phyloP scores from a whole-genome alignment of 2,329 filamentous ascomycete species.

The Penicillium rolfsii region DNA sequence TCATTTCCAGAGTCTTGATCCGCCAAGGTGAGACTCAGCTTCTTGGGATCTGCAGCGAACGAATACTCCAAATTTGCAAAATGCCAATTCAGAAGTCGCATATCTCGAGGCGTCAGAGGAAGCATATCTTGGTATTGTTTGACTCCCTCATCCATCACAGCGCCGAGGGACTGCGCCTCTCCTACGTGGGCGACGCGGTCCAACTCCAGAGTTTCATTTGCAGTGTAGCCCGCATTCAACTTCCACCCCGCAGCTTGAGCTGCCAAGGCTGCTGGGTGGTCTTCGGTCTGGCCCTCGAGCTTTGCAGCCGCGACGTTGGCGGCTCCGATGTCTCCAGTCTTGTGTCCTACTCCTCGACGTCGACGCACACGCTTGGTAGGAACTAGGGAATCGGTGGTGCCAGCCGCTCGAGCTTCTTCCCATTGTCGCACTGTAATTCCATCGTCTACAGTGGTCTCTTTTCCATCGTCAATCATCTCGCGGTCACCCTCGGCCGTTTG shows the following conservation, averaged over 20 bases:
- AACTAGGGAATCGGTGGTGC: conserved; percentile 52
- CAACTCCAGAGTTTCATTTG: conserved; percentile 71
- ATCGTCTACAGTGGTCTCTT: conserved; percentile 73
- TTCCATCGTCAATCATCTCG: conserved; percentile 77
- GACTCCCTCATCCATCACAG: conserved; percentile 91
- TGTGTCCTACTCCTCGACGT: conserved; percentile 50
- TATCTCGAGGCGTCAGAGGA: conserved; percentile 81
- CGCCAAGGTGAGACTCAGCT: conserved; percentile 87
- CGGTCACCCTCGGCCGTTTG: conserved; percentile 81
- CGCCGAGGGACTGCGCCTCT: conserved; percentile 74
- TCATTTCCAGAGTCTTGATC: conserved; percentile 98
- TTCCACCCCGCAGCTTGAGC: conserved; percentile 82
- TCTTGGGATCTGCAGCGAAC: conserved; percentile 85
- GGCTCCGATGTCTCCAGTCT: conserved; percentile 56
- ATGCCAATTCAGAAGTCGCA: conserved; percentile 95
- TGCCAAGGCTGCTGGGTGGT: conserved; percentile 74
- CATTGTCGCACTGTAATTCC: conserved; percentile 71
- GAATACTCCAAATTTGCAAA: conserved; percentile 98
- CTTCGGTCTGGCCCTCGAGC: conserved; percentile 65
- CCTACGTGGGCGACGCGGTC: conserved; percentile 65
- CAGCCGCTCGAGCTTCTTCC: conserved; percentile 69
- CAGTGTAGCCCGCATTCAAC: conserved; percentile 65
- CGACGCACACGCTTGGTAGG: conserved; percentile 49
- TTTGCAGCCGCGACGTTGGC: conserved; percentile 53
- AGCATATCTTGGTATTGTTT: conserved; percentile 82